These are phyloP conservation scores for Hyphodiscus sp. DNA, from an alignment of 2,329 filamentous ascomycete species.

Conservation along the genomic window DNA sequence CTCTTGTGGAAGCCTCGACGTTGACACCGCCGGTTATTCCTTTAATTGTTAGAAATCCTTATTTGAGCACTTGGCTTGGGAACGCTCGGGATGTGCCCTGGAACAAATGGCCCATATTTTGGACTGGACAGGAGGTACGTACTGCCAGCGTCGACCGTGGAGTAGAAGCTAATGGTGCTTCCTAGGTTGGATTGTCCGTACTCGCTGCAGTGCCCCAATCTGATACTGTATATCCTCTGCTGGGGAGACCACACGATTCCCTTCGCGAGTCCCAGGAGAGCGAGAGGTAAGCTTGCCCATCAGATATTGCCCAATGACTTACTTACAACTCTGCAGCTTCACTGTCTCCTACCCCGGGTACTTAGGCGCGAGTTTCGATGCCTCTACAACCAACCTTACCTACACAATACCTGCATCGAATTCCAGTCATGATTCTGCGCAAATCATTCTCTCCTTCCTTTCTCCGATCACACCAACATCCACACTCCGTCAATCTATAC, in stretches of 20 bases:
- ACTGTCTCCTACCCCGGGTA: slow-evolving; percentile 53
- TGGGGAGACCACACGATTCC: slow-evolving; percentile 61
- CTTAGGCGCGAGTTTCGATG: slow-evolving; percentile 58
- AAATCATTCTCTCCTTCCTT: slow-evolving; percentile 53
- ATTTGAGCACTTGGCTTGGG: slow-evolving; percentile 54
- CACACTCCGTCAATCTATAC: slow-evolving; percentile 34
- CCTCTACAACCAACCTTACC: slow-evolving; percentile 63
- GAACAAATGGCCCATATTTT: slow-evolving; percentile 83
- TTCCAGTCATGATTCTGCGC: slow-evolving; percentile 34
- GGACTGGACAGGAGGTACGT: slow-evolving; percentile 59
- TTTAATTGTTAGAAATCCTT: slow-evolving; percentile 52
- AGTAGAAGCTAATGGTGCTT: slow-evolving; percentile 1
- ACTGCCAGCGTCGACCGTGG: not conserved
- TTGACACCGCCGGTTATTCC: slow-evolving; percentile 51
- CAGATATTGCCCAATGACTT: not conserved
- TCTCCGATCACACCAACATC: slow-evolving; percentile 30
- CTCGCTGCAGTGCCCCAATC: slow-evolving; percentile 55
- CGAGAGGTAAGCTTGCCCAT: slow-evolving; percentile 27
- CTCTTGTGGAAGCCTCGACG: slow-evolving; percentile 40
- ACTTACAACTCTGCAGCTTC: slow-evolving; percentile 37
- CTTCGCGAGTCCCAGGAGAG: slow-evolving; percentile 36
- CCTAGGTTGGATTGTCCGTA: slow-evolving; percentile 53
- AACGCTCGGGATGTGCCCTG: slow-evolving; percentile 69
- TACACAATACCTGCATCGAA: slow-evolving; percentile 48
- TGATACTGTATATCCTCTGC: slow-evolving; percentile 54